These are phyloP conservation scores for Trichoderma polysporum DNA, from an alignment of 2,329 filamentous ascomycete species.

Conservation along the genomic window DNA sequence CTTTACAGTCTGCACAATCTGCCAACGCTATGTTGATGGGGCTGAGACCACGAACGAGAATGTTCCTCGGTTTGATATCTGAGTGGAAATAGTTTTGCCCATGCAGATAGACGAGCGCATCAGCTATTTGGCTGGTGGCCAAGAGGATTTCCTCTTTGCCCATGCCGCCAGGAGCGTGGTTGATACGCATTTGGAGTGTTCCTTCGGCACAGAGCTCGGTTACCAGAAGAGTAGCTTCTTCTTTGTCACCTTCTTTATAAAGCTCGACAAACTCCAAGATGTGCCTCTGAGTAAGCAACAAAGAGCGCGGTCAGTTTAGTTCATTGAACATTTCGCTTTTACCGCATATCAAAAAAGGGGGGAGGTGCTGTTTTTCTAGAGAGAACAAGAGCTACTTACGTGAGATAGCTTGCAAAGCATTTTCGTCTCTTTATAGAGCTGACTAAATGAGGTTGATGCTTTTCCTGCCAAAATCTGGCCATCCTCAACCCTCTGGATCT, in stretches of 20 bases:
- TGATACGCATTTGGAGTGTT: conserved; percentile 30
- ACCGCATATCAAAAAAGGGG: no score
- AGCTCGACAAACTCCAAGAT: conserved; percentile 33
- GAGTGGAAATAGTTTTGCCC: conserved; percentile 28
- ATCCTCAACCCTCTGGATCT: conserved; percentile 29
- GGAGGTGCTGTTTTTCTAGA: not conserved
- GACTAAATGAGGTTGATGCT: conserved; percentile 22
- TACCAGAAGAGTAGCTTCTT: conserved; percentile 29
- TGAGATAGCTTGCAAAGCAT: conserved; percentile 28
- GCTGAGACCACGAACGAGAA: conserved; percentile 30
- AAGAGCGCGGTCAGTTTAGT: not conserved
- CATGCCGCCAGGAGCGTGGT: conserved; percentile 25
- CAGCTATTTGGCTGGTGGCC: conserved; percentile 28
- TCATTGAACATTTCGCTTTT: not conserved
- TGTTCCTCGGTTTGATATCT: conserved; percentile 36
- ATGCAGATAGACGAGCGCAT: conserved; percentile 33
- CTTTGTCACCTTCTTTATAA: conserved; percentile 26
- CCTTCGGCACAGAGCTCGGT: conserved; percentile 34
- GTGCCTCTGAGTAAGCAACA: conserved; percentile 24
- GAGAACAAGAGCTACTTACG: conserved; percentile 25
- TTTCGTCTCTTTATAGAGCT: conserved; percentile 30
- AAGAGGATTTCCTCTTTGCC: conserved; percentile 24
- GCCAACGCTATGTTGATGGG: conserved; percentile 34
- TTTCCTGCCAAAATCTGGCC: conserved; percentile 34
- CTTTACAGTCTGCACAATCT: conserved; percentile 34